Base-by-base conservation (phyloP, 2,329 filamentous ascomycete genomes). In the Rhinocladiella mackenziei region DNA sequence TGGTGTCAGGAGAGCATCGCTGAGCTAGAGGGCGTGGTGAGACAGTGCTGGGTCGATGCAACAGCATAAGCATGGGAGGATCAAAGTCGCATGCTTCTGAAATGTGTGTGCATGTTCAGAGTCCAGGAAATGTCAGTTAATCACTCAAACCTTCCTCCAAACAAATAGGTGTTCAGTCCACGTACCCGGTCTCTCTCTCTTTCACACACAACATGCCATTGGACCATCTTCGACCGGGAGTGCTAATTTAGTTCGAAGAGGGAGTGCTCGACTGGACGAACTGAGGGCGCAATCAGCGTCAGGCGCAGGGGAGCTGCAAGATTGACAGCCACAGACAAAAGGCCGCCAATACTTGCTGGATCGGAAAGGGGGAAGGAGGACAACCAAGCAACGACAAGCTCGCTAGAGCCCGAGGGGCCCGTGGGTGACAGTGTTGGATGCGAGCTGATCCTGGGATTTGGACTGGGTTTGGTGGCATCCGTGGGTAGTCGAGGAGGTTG, bases 341-440 rank as follows among this genome's bases (percentile, higher is more conserved):
- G 28, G 36, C 30, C 19, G 23, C 42, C 22, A 37, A 36, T 31
- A 33, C 39, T 13, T 40, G 35, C 30, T 43, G 39, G 26, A 28
- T 36, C 5, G 17, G 15, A 26, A 10, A 22, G 10, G 26, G 33
- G 20, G 19, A 29, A 25, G 26, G 23, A 36, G 18, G 31, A 33
- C 17, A 48, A 45, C 36, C 43, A 50, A 50, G 48, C 48, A 50
- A 37, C 30, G 20, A 43, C 48, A 50, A 50, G 48, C 48, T 50
- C 36, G 23, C 36, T 50, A 46, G 48, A 41, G 41, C 33, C 48
- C 48, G 48, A 39, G 39, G 29, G 28, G 29, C 18, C 23, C 6
- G 29, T 13, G 39, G 10, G 30, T 19, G 45, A 35, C 34, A n/a
- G 29, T 17, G 30, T 25, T 48, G 22, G 38, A 38, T 31, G 23